Evolutionary conservation across 2,329 filamentous ascomycete genomes (phyloP), one percentile per base, ranked within the genome.

Genomic region (Lachnellula subtilissima): DNA sequence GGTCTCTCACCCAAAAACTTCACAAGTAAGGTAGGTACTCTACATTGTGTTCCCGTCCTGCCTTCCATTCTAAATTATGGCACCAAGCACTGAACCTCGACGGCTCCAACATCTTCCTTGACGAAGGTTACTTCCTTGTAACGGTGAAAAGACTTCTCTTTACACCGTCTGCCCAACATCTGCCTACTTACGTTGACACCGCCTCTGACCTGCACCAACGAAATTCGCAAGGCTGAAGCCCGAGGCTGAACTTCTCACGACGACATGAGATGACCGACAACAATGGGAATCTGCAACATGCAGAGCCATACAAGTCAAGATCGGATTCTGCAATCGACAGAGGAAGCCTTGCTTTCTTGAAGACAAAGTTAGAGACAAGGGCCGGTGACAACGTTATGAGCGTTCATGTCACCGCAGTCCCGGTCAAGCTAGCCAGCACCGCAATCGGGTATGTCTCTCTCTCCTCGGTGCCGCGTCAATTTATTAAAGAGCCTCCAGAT

Each of bases 371-470:
- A 47, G 85, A 87, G 68, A 76, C 85, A 52, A 76, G 79, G 51
- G 80, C 84, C 62, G 80, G 82, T 54, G 78, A 85, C 56, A 73
- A 73, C 39, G 73, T 82, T 59, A 79, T 86, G 50, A 77, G 82
- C 57, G 86, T 86, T 53, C 88, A 87, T 70, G 83, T 90, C 60
- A 86, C 89, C 50, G 80, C 87, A 66, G 81, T 88, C 53, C 88
- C 88, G 48, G 82, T 85, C 61, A 88, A 85, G 71, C 79, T 80
- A 64, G 87, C 88, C 62, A 90, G 88, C 71, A 78, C 81, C 61
- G 80, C 91, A 67, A 81, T 94, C 68, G 84, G 80, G 88, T 91
- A 75, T 71, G 83, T 77, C 23, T 42, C 28, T 32, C 9, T 32
- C 28, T 32, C 28, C 28, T 47, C 42, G 22, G n/a, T n/a, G 5